phyloP scores from a whole-genome alignment of 495 filamentous ascomycete species.

The Talaromyces nanjingensis region DNA sequence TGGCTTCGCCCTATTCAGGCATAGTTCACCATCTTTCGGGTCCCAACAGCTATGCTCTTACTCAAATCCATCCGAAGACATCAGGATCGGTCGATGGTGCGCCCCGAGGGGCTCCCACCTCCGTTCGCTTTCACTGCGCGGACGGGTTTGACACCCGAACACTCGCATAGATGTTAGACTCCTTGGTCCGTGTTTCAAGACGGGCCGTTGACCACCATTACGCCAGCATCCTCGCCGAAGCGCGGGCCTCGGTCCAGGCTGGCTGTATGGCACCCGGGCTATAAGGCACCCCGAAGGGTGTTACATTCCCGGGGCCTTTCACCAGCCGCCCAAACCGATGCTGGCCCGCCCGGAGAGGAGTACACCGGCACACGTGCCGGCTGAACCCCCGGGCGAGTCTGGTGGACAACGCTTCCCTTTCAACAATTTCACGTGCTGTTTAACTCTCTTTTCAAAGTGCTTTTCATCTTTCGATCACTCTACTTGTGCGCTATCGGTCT shows the following conservation, averaged over 20 bases:
- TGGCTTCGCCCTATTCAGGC: too few species aligned
- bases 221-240: slow-evolving; percentile 54
- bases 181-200: slow-evolving; percentile 71
- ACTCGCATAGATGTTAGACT: slow-evolving; percentile 65
- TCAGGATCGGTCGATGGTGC: slow-evolving; percentile 70
- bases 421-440: too few species aligned
- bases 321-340: too few species aligned
- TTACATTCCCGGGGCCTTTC: too few species aligned
- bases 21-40: slow-evolving; percentile 58
- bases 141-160: slow-evolving; percentile 62
- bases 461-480: too few species aligned
- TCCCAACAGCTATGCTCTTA: slow-evolving; percentile 69
- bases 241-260: slow-evolving; percentile 48
- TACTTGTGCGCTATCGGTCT: too few species aligned
- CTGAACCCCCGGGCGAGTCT: too few species aligned
- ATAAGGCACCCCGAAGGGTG: too few species aligned
- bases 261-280: slow-evolving; percentile 45
- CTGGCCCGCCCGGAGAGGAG: too few species aligned
- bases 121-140: slow-evolving; percentile 67
- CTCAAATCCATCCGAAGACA: slow-evolving; percentile 71
- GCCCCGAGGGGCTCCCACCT: slow-evolving; percentile 48
- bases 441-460: too few species aligned
- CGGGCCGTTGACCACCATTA: slow-evolving; percentile 56
- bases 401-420: too few species aligned
- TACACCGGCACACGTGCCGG: too few species aligned